A percentile compares a stretch with the other conserved stretches of the same genome.
These are phyloP conservation scores for Acanthamoeba castellanii DNA, from an alignment of 208 protist genomes.

Conservation along the genomic window DNA sequence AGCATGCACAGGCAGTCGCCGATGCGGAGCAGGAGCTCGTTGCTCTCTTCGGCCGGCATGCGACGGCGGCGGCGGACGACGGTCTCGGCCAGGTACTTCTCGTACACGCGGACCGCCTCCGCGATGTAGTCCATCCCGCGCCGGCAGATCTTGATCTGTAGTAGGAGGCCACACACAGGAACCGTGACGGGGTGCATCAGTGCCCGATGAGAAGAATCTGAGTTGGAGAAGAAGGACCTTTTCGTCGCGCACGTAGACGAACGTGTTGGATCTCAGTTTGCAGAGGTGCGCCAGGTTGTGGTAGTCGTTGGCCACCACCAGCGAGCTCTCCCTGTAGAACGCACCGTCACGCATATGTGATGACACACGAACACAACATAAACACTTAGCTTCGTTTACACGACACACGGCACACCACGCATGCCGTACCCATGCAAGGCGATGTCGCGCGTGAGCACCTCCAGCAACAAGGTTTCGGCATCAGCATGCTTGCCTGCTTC, in stretches of 20 bases:
- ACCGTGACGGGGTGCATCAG: not conserved
- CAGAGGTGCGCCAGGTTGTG: constrained; percentile 56
- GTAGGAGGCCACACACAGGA: not conserved
- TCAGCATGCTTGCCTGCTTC: constrained; percentile 43
- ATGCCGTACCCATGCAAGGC: not conserved
- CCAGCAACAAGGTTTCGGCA: not conserved
- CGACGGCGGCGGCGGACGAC: not conserved
- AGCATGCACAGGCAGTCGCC: constrained; percentile 64
- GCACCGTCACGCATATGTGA: not conserved
- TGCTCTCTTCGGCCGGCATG: not conserved
- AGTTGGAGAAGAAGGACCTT: not conserved
- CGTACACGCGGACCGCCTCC: not conserved
- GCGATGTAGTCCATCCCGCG: constrained; percentile 7
- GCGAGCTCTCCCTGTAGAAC: not conserved
- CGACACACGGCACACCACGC: not conserved
- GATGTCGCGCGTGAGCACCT: not conserved
- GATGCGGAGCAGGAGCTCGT: not conserved
- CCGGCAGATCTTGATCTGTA: constrained; percentile 11
- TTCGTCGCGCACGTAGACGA: constrained; percentile 63
- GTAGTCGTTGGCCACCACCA: constrained; percentile 39
- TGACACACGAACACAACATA: not conserved
- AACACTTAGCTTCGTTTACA: not conserved
- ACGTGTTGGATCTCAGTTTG: constrained; percentile 20
- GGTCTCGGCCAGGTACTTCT: not conserved
- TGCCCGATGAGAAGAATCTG: not conserved